These are phyloP conservation scores for Stipa capillata DNA, from an alignment of 176 grass and related monocot genomes.

Conservation along the genomic window DNA sequence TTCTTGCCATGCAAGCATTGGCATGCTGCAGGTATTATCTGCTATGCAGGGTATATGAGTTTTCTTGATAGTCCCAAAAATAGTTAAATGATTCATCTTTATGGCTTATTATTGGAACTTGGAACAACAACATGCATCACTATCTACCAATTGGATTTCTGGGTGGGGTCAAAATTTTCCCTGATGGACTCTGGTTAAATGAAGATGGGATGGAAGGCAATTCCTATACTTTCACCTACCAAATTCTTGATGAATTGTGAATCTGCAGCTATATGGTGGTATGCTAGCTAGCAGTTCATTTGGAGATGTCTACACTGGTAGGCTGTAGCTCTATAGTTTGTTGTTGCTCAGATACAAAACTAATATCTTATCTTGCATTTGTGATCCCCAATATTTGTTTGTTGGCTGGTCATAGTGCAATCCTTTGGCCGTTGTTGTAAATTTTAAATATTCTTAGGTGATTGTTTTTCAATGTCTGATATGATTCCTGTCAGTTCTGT, in stretches of 20 bases:
- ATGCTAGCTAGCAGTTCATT: not conserved
- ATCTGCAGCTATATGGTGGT: not conserved
- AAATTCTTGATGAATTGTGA: not conserved
- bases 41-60: not conserved
- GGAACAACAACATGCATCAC: not conserved
- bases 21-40: not conserved
- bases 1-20: conserved; percentile 6
- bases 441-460: not conserved
- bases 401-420: not conserved
- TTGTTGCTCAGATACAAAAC: not conserved
- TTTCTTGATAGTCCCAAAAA: not conserved
- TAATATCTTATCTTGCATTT: conserved; percentile 9
- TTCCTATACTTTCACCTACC: not conserved
- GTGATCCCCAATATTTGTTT: conserved; percentile 8
- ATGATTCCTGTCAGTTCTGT: conserved; percentile 3
- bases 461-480: not conserved
- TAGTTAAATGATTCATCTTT: not conserved
- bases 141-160: not conserved
- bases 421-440: conserved; percentile 12
- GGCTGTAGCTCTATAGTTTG: not conserved
- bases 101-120: conserved; percentile 14
- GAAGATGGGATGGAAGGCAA: conserved; percentile 2
- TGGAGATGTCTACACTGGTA: not conserved
- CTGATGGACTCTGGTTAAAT: not conserved
- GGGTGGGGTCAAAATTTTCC: not conserved